phyloP scores from a whole-genome alignment of 441 rosid genomes.

The Gossypium schwendimanii region DNA sequence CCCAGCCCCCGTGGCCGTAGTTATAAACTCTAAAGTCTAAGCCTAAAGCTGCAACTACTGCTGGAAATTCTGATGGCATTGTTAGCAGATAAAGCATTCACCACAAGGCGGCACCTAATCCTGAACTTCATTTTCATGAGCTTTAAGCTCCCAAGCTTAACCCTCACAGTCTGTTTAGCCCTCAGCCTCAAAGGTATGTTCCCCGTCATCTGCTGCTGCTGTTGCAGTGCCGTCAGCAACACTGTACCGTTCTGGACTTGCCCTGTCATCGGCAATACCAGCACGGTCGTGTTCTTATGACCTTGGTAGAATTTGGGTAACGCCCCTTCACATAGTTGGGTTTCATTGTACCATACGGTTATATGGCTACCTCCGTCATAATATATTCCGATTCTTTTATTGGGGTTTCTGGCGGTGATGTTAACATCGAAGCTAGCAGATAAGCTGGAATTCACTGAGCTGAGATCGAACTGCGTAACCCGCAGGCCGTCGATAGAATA shows the following conservation, averaged over 20 bases:
- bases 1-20: no score
- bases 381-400: conserved; percentile 70
- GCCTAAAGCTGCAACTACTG: conserved; percentile 65
- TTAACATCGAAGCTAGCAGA: conserved; percentile 51
- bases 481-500: conserved; percentile 53
- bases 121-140: conserved; percentile 51
- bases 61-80: conserved; percentile 38
- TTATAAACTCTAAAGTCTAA: conserved; percentile 33
- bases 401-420: conserved; percentile 65
- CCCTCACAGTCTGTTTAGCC: conserved; percentile 74
- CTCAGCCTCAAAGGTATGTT: conserved; percentile 53
- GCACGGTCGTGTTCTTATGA: conserved; percentile 66
- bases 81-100: conserved; percentile 42
- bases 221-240: conserved; percentile 30
- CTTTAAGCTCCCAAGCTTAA: conserved; percentile 72
- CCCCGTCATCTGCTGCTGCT: conserved; percentile 45
- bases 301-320: conserved; percentile 91
- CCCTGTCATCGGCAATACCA: conserved; percentile 48
- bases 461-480: conserved; percentile 43
- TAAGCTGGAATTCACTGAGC: conserved; percentile 34
- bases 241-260: conserved; percentile 41
- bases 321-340: conserved; percentile 57
- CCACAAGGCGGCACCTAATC: conserved; percentile 55
- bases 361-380: conserved; percentile 73
- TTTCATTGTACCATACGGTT: conserved; percentile 41